Evolutionary conservation across 2,329 filamentous ascomycete species (phyloP).

Genomic region (Aspergillus brasiliensis): DNA sequence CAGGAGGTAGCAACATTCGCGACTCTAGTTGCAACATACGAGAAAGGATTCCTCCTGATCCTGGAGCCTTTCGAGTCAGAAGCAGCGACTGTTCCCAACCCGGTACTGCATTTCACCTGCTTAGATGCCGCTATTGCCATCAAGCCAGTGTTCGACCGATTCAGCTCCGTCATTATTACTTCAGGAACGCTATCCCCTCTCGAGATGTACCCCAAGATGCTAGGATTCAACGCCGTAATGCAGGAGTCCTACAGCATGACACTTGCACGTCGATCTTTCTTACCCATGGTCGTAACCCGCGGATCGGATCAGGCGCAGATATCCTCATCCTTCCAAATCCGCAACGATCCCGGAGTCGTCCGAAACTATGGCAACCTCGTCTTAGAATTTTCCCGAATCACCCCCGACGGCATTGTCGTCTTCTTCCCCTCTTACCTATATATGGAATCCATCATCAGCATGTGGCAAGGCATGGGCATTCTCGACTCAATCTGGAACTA

Average conservation of each 20-base stretch:
- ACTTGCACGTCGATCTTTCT: slow-evolving; percentile 86
- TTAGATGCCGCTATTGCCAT: slow-evolving; percentile 97
- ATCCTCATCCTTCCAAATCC: slow-evolving; percentile 90
- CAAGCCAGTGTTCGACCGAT: slow-evolving; percentile 94
- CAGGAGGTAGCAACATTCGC: slow-evolving; percentile 98
- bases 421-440: slow-evolving; percentile 99
- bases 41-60: slow-evolving; percentile 93
- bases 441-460: slow-evolving; percentile 98
- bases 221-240: slow-evolving; percentile 87
- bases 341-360: slow-evolving; percentile 95
- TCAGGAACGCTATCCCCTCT: slow-evolving; percentile 95
- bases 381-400: slow-evolving; percentile 93
- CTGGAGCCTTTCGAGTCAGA: slow-evolving; percentile 97
- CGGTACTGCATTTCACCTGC: slow-evolving; percentile 95
- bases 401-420: slow-evolving; percentile 96
- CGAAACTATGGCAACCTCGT: slow-evolving; percentile 93
- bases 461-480: slow-evolving; percentile 99
- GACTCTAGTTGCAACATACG: slow-evolving; percentile 92
- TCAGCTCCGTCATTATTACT: slow-evolving; percentile 97
- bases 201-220: slow-evolving; percentile 99
- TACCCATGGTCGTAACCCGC: slow-evolving; percentile 95
- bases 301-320: slow-evolving; percentile 93
- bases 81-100: slow-evolving; percentile 91
- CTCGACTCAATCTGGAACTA: slow-evolving; percentile 98
- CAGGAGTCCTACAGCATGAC: slow-evolving; percentile 99